Percentiles rank a stretch among this genome's conserved stretches.
phyloP scores from a whole-genome alignment of 2,329 filamentous ascomycete genomes.

The Didymella pinodella region DNA sequence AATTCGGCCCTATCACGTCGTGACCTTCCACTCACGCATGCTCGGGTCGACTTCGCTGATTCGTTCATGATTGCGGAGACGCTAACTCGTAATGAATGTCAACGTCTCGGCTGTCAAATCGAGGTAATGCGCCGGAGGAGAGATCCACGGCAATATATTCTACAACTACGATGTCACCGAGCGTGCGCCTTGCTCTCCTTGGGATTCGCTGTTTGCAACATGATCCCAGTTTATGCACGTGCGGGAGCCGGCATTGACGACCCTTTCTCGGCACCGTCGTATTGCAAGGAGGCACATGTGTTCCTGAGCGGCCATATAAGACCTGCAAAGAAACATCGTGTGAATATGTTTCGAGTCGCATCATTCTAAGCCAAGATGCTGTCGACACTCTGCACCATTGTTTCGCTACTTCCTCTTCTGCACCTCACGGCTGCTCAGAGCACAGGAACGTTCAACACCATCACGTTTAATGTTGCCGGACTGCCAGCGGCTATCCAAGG shows the following conservation, averaged over 20 bases:
- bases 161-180: constrained; percentile 1
- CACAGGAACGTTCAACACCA: constrained; percentile 58
- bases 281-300: constrained; percentile 8
- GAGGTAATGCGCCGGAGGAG: constrained; percentile 9
- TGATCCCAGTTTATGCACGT: not conserved
- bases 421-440: constrained; percentile 30
- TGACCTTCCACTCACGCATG: constrained; percentile 8
- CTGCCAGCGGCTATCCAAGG: constrained; percentile 64
- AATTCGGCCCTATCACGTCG: constrained; percentile 10
- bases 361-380: constrained; percentile 22
- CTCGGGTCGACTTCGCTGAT: constrained; percentile 8
- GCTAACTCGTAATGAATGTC: constrained; percentile 15
- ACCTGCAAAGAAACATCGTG: not conserved
- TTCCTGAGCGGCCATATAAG: not conserved
- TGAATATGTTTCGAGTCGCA: not conserved
- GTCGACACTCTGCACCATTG: constrained; percentile 12
- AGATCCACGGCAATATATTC: constrained; percentile 10
- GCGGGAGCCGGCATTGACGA: not conserved
- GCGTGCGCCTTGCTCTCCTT: constrained; percentile 8
- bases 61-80: constrained; percentile 1
- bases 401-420: constrained; percentile 20
- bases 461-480: constrained; percentile 68
- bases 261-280: not conserved
- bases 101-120: constrained; percentile 7
- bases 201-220: constrained; percentile 15